Base-by-base conservation (phyloP, 2,329 filamentous ascomycete species). In the Neofusicoccum cordaticola region DNA sequence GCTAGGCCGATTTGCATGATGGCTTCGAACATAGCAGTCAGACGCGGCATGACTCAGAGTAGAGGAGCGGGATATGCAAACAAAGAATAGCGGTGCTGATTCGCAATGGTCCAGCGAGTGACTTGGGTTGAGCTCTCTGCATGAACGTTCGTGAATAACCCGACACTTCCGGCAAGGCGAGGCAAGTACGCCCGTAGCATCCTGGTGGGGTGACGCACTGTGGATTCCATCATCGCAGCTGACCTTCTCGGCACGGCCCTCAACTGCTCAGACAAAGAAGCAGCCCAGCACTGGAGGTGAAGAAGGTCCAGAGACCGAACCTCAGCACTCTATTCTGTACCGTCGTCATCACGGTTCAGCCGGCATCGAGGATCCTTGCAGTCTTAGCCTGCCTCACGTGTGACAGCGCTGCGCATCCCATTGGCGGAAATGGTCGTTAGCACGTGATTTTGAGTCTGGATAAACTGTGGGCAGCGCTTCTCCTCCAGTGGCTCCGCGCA, bases 1-100 rank as follows among this genome's bases (percentile, higher is more conserved):
- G 56, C 56, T 15, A 34, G 11, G 6, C 56, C 56, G 12, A 60
- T 17, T 12, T 45, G 41, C 27, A 60, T n/a, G 9, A 60, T 19
- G 5, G 56, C 56, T 60, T 60, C 42, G n/a, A 60, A 45, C 8
- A 60, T 12, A 22, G 56, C 45, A 12, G 56, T 60, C 42, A 60
- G 56, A 60, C n/a, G 27, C 15, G 22, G 56, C 56, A 60, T 60
- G 41, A 13, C 6, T 31, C 19, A 4, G 11, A 13, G 27, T 7
- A 31, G 27, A 41, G 13, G 41, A 39, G 31, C 19, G 42, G 56
- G 56, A 37, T 27, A 15, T 5, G 19, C 56, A 13, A 37, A 60
- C 56, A 60, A 13, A 60, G 31, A 22, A 58, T 11, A 31, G 44
- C 44, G 27, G 13, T 44, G 39, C 53, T 19, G 53, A 58, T 58